These are phyloP conservation scores for Arthroderma sp. DNA, from an alignment of 2,329 filamentous ascomycete genomes.

Conservation along the genomic window DNA sequence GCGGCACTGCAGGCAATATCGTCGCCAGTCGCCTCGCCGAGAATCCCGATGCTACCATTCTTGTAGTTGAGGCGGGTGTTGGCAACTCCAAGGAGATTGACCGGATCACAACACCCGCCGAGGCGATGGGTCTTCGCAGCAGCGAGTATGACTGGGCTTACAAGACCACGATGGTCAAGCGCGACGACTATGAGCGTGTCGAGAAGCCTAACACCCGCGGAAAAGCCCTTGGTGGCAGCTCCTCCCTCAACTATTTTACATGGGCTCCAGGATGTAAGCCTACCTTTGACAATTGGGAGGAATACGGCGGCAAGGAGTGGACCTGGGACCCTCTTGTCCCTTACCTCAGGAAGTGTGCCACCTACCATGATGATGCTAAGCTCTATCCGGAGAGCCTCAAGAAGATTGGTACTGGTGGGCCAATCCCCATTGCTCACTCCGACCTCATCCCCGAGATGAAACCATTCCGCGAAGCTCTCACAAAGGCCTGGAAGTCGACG, in stretches of 20 bases:
- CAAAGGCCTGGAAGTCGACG: conserved; percentile 38
- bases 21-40: conserved; percentile 41
- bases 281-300: conserved; percentile 42
- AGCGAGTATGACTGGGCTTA: conserved; percentile 48
- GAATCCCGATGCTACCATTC: conserved; percentile 33
- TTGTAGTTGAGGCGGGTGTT: conserved; percentile 26
- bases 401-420: conserved; percentile 41
- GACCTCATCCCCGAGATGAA: conserved; percentile 40
- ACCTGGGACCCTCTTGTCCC: conserved; percentile 39
- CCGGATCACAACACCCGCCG: conserved; percentile 41
- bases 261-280: conserved; percentile 47
- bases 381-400: conserved; percentile 34
- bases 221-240: conserved; percentile 46
- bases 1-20: conserved; percentile 26
- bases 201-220: conserved; percentile 52
- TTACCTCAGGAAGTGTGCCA: conserved; percentile 45
- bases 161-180: conserved; percentile 47
- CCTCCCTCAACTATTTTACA: conserved; percentile 49
- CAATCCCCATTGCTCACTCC: conserved; percentile 42
- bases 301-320: conserved; percentile 39
- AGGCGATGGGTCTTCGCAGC: conserved; percentile 41
- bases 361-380: conserved; percentile 43
- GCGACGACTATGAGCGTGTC: conserved; percentile 41
- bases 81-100: conserved; percentile 38
- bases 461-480: conserved; percentile 30